Evolutionary conservation across 495 filamentous ascomycete species (phyloP), one percentile per base, ranked within the genome.

Genomic region (Copromyces sp.): DNA sequence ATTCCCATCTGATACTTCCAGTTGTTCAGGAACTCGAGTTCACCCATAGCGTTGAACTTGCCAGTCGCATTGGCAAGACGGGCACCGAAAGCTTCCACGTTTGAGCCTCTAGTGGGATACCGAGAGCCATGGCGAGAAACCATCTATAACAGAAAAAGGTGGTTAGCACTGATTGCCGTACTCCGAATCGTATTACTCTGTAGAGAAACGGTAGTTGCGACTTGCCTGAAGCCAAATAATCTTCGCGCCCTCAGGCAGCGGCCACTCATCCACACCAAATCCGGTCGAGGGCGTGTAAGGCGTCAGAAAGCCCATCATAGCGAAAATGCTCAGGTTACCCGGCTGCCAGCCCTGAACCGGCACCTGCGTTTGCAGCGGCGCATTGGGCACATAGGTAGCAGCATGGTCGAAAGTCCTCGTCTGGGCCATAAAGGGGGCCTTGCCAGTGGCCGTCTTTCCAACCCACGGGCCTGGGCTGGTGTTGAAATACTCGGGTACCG

Each of bases 41-140:
- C 84, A 80, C 83, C 81, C 65, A 87, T 88, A 14, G 84, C 81
- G n/a, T 84, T 84, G 4, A 82, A 80, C 74, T 88, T 90, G 3
- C 83, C 79, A 1, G 79, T 90, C 5, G 83, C 78, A 3, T 80
- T 85, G 11, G 78, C 76, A 40, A 94, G 87, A 69, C 94, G 89
- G 4, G 82, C 81, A 6, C 86, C 78, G 69, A 94, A 83, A 9
- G 87, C 81, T 20, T 77, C 73, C 16, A 83, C 83, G 76, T 93
- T 93, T 9, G 77, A 78, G 29, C 83, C 82, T 3, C 77, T 75
- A 0, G 93, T 94, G 29, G 93, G 93, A 79, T 91, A 91, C 73
- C 93, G 86, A 9, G 91, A 90, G 12, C 93, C 93, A 81, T 97
- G 93, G 6, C 93, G 87, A 7, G 91, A 92, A 53, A 97, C 84